A percentile compares a stretch with the other conserved stretches of the same genome.
These are phyloP conservation scores for Polygonum maritimum DNA, from an alignment of 148 eudicot genomes.

Conservation along the genomic window DNA sequence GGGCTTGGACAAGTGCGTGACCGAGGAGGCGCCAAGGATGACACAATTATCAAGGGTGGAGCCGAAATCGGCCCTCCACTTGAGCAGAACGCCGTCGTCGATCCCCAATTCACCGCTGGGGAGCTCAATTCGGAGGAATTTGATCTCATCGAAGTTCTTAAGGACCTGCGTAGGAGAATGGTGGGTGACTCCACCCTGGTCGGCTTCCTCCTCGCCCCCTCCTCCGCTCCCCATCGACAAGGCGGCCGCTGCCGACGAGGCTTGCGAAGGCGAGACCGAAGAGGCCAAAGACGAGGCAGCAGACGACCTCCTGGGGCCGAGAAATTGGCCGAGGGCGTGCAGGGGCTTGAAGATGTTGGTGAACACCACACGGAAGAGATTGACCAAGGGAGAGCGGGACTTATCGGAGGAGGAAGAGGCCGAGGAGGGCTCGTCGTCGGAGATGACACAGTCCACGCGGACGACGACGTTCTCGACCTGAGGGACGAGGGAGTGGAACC, in stretches of 20 bases:
- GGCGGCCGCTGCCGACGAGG: neutral
- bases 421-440: slow-evolving; percentile 50
- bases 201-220: slow-evolving; percentile 25
- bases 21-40: slow-evolving; percentile 73
- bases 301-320: slow-evolving; percentile 25
- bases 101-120: slow-evolving; percentile 69
- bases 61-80: slow-evolving; percentile 86
- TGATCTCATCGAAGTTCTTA: slow-evolving; percentile 59
- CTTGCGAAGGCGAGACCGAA: neutral
- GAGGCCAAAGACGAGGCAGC: neutral
- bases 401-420: slow-evolving; percentile 28
- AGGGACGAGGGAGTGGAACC: slow-evolving; percentile 62
- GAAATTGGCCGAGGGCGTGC: slow-evolving; percentile 41
- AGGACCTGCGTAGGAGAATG: slow-evolving; percentile 83
- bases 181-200: slow-evolving; percentile 49
- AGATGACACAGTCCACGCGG: slow-evolving; percentile 77
- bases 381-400: slow-evolving; percentile 37
- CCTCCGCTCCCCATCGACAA: slow-evolving; percentile 21
- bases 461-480: slow-evolving; percentile 69
- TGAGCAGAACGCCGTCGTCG: slow-evolving; percentile 67
- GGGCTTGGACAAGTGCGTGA: slow-evolving; percentile 16
- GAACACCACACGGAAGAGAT: slow-evolving; percentile 34
- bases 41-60: slow-evolving; percentile 77
- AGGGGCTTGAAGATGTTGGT: slow-evolving; percentile 49
- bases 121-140: slow-evolving; percentile 47